Conservation (phyloP, 768 basidiomycete species). For the Boletus sensibilis region DNA sequence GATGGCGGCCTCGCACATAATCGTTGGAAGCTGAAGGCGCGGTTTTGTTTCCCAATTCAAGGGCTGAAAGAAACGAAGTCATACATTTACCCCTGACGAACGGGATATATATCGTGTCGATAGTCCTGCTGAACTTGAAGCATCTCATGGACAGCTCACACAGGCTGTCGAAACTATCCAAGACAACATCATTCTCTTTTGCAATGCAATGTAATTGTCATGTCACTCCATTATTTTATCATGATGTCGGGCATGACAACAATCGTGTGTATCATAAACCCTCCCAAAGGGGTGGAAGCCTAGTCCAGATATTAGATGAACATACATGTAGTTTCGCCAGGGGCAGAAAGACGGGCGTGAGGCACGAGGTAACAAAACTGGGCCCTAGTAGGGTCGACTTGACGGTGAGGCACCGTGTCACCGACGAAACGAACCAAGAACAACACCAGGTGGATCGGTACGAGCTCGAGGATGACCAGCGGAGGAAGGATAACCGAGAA, state of each 20-base stretch:
- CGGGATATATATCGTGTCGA: neutral
- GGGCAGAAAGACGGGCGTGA: neutral
- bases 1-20: too few species aligned
- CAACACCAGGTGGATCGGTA: neutral
- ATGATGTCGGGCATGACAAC: neutral
- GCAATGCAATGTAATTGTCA: neutral
- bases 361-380: neutral
- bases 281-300: neutral
- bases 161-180: neutral
- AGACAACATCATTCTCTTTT: neutral
- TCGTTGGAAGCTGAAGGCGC: too few species aligned
- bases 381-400: neutral
- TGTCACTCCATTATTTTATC: neutral
- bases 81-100: too few species aligned
- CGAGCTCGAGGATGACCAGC: neutral
- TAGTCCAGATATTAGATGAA: conserved; percentile 3
- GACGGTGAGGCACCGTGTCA: neutral
- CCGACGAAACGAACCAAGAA: neutral
- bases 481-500: neutral
- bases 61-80: too few species aligned
- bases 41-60: too few species aligned
- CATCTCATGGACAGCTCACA: neutral
- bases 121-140: neutral
- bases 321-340: neutral
- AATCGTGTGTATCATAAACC: neutral